Evolutionary conservation across 306 rosid genomes (phyloP).

Genomic region (Cajanus cajan): DNA sequence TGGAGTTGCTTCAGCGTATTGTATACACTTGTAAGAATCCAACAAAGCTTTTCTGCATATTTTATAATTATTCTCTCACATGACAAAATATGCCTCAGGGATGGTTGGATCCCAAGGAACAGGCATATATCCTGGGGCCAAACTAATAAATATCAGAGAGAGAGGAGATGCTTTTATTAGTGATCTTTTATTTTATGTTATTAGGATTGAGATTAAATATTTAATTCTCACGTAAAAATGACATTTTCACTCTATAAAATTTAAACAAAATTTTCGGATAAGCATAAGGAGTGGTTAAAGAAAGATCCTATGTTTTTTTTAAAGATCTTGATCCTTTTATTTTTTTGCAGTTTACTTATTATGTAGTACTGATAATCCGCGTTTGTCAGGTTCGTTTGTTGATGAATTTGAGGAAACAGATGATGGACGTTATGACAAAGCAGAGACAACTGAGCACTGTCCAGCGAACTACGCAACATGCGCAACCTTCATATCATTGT

Average conservation of each 20-base stretch:
- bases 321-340: too few relatives aligned
- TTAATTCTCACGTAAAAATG: too few relatives aligned
- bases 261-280: too few relatives aligned
- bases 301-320: too few relatives aligned
- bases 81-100: background rate
- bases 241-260: too few relatives aligned
- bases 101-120: background rate
- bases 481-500: slow-evolving; percentile 9
- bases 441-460: background rate
- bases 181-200: too few relatives aligned
- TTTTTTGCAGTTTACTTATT: too few relatives aligned
- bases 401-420: slow-evolving; percentile 30
- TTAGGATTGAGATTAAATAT: too few relatives aligned
- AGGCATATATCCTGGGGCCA: too few relatives aligned
- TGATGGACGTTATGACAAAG: background rate
- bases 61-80: background rate
- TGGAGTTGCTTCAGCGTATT: slow-evolving; percentile 33
- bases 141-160: too few relatives aligned
- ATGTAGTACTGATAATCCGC: background rate
- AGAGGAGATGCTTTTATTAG: too few relatives aligned
- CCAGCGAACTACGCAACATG: slow-evolving; percentile 45
- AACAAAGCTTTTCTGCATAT: background rate
- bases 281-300: too few relatives aligned
- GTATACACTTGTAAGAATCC: slow-evolving; percentile 39
- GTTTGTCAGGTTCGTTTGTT: slow-evolving; percentile 37